phyloP scores from a whole-genome alignment of 2,329 filamentous ascomycete genomes.

The Phialocephala sp. region DNA sequence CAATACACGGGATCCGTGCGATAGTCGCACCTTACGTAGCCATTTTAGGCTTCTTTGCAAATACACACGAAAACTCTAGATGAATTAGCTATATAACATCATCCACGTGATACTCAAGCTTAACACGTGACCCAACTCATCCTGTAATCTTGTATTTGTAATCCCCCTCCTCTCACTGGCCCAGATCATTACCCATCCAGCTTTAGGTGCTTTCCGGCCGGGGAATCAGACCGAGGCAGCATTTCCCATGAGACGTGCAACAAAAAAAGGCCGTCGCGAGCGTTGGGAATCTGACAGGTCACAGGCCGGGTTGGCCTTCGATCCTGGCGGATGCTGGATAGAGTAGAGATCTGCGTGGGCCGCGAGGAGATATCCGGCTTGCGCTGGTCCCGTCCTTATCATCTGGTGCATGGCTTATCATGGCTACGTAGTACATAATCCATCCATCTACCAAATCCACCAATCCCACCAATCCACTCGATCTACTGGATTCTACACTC shows the following conservation, averaged over 20 bases:
- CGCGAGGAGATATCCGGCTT: too few species aligned
- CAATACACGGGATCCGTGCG: not conserved
- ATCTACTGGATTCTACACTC: too few species aligned
- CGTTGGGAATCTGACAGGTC: slow-evolving; percentile 1
- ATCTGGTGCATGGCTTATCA: too few species aligned
- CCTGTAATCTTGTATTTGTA: too few species aligned
- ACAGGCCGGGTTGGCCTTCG: too few species aligned
- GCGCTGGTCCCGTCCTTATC: too few species aligned
- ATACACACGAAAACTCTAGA: not conserved
- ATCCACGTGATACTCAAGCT: not conserved
- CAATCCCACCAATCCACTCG: too few species aligned
- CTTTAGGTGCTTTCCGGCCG: not conserved
- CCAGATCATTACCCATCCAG: not conserved
- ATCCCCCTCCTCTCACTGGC: not conserved
- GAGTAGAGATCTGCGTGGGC: too few species aligned
- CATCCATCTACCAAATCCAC: too few species aligned
- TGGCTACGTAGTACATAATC: too few species aligned
- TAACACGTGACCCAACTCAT: too few species aligned
- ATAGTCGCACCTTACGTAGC: not conserved
- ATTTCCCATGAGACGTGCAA: slow-evolving; percentile 14
- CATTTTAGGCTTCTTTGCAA: not conserved
- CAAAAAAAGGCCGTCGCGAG: not conserved
- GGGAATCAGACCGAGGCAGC: slow-evolving; percentile 6
- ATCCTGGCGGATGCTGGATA: too few species aligned
- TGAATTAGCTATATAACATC: not conserved